Base-by-base conservation (phyloP, 768 basidiomycete species). In the Auriculariales sp. region DNA sequence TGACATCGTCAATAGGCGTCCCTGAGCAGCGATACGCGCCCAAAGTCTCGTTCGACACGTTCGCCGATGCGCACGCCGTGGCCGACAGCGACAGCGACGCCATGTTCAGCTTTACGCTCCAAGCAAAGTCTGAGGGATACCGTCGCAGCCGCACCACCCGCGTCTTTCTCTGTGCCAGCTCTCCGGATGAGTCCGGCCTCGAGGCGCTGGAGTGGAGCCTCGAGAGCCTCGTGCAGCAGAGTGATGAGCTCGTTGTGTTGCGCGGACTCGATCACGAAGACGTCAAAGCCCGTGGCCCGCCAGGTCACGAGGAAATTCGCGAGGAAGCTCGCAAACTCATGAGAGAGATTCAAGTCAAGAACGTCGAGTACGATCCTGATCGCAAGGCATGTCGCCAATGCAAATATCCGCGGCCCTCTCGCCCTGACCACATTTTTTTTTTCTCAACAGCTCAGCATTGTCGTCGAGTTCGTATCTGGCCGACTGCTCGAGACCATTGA, bases 141-240 rank as follows among this genome's bases (percentile, higher is more conserved):
- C 67, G 69, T 35, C 74, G 88, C 28, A 80, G 72, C 3, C 72
- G 82, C 27, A 77, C 78, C 47, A 93, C 91, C 0, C 74, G 94
- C 0, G 87, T 87, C 1, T 98, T 90, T 64, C 72, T 95, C 1
- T 93, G 91, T 52, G 93, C 93, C 0, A 74, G 88, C 1, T 87
- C 86, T 36, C 71, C 81, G 0, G 92, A 95, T 57, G 92, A 94
- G 66, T 87, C 83, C 52, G 93, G 93, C 0, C 66, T 72, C 4
- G 79, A 91, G 57, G 93, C 94, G 0, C 68, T 98, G 6, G 89
- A 95, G 50, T 99, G 94, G 94, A 71, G 78, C n/a, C 71, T 97
- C 27, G 85, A 89, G 57, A 73, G 75, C 29, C 71, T 99, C 10
- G 78, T 83, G 6, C 83, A 87, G 62, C 84, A 88, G 50, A 87